These are phyloP conservation scores for Prinsepia uniflora DNA, from an alignment of 306 rosid species.

Conservation along the genomic window DNA sequence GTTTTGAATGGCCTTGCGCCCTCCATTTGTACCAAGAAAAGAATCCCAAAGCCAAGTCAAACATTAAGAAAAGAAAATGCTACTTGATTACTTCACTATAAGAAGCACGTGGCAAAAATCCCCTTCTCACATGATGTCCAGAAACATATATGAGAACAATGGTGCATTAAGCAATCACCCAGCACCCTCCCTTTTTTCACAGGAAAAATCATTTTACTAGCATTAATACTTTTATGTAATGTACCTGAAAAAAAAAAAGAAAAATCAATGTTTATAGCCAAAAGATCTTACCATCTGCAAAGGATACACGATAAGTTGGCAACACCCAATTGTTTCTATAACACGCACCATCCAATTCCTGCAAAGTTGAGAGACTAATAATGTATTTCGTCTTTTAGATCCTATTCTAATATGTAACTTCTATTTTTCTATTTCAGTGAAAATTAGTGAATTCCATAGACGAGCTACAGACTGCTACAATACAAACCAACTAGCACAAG, in stretches of 20 bases:
- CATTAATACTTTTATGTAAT: slow-evolving; percentile 11
- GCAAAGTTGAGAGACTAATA: slow-evolving; percentile 14
- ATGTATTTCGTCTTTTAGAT: not conserved
- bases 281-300: slow-evolving; percentile 41
- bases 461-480: not conserved
- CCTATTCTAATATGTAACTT: not conserved
- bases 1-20: not conserved
- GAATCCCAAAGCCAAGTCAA: not conserved
- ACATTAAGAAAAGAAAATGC: not conserved
- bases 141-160: not conserved
- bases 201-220: not conserved
- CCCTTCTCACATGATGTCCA: not conserved
- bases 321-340: slow-evolving; percentile 42
- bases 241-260: slow-evolving; percentile 4
- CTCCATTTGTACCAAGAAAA: not conserved
- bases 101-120: not conserved
- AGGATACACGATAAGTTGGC: slow-evolving; percentile 43
- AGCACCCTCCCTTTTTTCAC: not conserved
- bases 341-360: slow-evolving; percentile 47
- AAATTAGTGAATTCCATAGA: not conserved
- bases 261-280: slow-evolving; percentile 2
- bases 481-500: not conserved
- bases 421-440: no score
- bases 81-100: not conserved
- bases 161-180: not conserved